Base-by-base conservation (phyloP, 441 rosid genomes). In the Corymbia calophylla region DNA sequence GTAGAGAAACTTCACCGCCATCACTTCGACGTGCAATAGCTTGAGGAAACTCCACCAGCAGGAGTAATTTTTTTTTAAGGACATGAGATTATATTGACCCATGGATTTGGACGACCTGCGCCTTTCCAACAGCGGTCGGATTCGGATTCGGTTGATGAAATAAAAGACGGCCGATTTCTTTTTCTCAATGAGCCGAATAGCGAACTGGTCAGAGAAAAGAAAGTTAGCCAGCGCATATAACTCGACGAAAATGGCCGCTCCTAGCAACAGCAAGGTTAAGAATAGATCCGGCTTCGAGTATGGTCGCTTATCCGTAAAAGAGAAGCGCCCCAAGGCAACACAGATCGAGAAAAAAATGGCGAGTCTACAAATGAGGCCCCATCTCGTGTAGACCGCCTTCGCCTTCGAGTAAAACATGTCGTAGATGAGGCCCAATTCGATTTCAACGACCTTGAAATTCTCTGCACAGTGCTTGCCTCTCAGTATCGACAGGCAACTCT, bases 31-130 rank as follows among this genome's bases (percentile, higher is more conserved):
- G 1, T 4, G 19, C 32, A 1, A 7, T 27, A 0, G 39, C 56
- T 0, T 2, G 0, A 27, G 13, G 54, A 27, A 5, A 0, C 55
- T 14, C 53, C 56, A 48, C 53, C 8, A 84, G 7, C 1, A 0
- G 7, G 1, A 53, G 6, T 15, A 0, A 1, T 84, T 84, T n/a
- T 49, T 3, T 8, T 35, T 0, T 0, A 49, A 31, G 87, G 17
- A 84, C 27, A 49, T 15, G 9, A 84, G 21, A 13, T 17, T 27
- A 0, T 14, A 49, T n/a, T 84, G 87, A 15, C 54, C 56, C 13
- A 84, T 53, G 13, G 56, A 48, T 9, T n/a, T 49, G 55, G 87
- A 84, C 56, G 55, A 84, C 11, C 35, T 27, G 21, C 1, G 35
- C 21, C 87, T 49, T 14, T 84, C 48, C 12, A 27, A 49, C 3